Conservation (phyloP, 176 grass and related monocot species). For the Juncus inflexus region DNA sequence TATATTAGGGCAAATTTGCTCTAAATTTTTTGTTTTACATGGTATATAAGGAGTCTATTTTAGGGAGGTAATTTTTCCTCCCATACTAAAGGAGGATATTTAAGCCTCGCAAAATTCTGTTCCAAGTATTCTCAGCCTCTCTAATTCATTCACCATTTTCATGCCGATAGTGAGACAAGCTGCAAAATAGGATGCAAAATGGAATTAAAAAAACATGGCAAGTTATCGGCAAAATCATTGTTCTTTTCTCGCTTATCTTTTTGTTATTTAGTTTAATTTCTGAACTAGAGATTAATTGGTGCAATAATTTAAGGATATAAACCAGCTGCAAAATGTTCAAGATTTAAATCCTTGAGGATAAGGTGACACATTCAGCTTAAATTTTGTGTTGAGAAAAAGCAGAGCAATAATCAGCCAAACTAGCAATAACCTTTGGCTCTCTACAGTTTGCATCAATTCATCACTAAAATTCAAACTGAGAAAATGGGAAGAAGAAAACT, state of each 20-base stretch:
- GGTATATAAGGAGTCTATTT: too few relatives aligned
- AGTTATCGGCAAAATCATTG: background rate
- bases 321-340: background rate
- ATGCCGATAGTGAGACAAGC: constrained; percentile 83
- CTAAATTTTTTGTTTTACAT: too few relatives aligned
- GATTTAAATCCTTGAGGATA: background rate
- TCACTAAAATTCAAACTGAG: too few relatives aligned
- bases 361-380: too few relatives aligned
- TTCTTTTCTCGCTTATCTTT: background rate
- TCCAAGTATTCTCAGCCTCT: background rate
- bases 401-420: too few relatives aligned
- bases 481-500: too few relatives aligned
- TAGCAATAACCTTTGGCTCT: too few relatives aligned
- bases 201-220: background rate
- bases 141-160: constrained; percentile 33
- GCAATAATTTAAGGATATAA: background rate
- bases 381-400: too few relatives aligned
- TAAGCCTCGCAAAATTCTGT: constrained; percentile 5
- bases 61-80: too few relatives aligned
- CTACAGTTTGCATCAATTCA: too few relatives aligned
- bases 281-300: background rate
- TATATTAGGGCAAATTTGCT: too few relatives aligned
- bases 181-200: constrained; percentile 35
- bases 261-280: background rate
- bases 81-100: background rate